Conservation (phyloP, 352 stramenopile species). For the Phytophthora melonis region DNA sequence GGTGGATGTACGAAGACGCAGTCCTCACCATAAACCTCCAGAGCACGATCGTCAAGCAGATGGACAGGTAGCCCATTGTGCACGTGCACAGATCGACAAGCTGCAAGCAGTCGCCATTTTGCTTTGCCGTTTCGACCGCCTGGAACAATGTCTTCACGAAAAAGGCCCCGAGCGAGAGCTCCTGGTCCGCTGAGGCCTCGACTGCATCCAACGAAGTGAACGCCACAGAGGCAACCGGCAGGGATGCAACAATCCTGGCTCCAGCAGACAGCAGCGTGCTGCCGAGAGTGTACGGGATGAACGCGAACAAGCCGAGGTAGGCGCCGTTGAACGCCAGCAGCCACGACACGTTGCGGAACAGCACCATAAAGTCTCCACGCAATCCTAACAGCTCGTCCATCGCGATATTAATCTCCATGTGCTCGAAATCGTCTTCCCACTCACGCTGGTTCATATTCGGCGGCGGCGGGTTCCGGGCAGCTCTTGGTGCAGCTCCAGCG, state of each 20-base stretch:
- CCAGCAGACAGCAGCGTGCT: conserved; percentile 87
- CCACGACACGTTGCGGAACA: conserved; percentile 98
- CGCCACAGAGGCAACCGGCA: conserved; percentile 48
- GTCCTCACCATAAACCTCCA: conserved; percentile 89
- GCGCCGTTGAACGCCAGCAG: conserved; percentile 97
- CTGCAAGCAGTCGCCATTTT: conserved; percentile 82
- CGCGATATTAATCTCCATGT: conserved; percentile 96
- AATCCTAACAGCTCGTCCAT: conserved; percentile 98
- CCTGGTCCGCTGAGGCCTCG: conserved; percentile 32
- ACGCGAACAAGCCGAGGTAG: conserved; percentile 97
- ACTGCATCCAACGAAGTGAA: conserved; percentile 33
- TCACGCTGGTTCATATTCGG: conserved; percentile 61
- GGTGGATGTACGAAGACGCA: conserved; percentile 85
- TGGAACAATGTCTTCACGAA: conserved; percentile 64
- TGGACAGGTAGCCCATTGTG: conserved; percentile 79
- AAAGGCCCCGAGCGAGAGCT: conserved; percentile 44
- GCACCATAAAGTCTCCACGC: conserved; percentile 92
- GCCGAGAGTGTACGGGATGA: conserved; percentile 95
- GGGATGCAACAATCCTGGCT: conserved; percentile 62
- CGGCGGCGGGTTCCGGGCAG: conserved; percentile 40
- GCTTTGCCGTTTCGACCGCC: conserved; percentile 65
- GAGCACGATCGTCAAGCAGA: conserved; percentile 86
- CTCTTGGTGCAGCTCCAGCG: conserved; percentile 38
- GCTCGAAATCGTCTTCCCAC: conserved; percentile 91
- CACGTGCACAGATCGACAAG: conserved; percentile 89